A percentile compares a stretch with the other conserved stretches of the same genome.
Evolutionary conservation across 495 filamentous ascomycete species (phyloP).

Genomic region (Podospora fimiseda): DNA sequence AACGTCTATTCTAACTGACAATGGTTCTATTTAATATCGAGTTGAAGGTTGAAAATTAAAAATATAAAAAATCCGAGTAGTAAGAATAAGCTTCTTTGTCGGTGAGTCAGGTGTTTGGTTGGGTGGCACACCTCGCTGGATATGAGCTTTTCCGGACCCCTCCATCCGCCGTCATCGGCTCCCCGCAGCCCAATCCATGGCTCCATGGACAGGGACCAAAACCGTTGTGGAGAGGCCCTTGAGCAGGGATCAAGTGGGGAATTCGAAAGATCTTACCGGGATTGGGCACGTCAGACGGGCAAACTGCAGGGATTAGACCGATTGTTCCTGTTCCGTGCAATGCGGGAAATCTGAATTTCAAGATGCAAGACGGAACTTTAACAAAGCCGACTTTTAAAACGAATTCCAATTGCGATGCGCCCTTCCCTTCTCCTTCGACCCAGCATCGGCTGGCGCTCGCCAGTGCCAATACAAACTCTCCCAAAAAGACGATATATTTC

Average conservation of each 20-base stretch:
- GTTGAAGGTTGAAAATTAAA: no score
- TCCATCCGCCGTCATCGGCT: slow-evolving; percentile 20
- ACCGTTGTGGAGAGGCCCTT: neutral
- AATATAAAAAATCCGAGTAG: no score
- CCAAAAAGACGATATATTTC: neutral
- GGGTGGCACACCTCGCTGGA: neutral
- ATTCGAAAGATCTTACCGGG: neutral
- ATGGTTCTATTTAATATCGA: neutral
- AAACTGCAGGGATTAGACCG: no score
- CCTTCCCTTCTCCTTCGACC: no score
- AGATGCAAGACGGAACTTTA: no score
- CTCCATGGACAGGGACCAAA: neutral
- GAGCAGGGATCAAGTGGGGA: neutral
- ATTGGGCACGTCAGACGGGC: no score
- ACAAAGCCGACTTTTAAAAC: no score
- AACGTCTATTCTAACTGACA: neutral
- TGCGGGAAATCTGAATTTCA: no score
- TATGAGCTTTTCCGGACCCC: slow-evolving; percentile 15
- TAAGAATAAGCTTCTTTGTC: neutral
- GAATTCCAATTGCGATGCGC: no score
- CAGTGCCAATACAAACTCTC: neutral
- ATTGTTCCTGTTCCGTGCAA: neutral
- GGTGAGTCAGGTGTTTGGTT: slow-evolving; percentile 7
- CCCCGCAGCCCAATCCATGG: slow-evolving; percentile 7
- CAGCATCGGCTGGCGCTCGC: neutral